These are phyloP conservation scores for Puccinia hordei DNA, from an alignment of 1,284 basidiomycete genomes.

Conservation along the genomic window DNA sequence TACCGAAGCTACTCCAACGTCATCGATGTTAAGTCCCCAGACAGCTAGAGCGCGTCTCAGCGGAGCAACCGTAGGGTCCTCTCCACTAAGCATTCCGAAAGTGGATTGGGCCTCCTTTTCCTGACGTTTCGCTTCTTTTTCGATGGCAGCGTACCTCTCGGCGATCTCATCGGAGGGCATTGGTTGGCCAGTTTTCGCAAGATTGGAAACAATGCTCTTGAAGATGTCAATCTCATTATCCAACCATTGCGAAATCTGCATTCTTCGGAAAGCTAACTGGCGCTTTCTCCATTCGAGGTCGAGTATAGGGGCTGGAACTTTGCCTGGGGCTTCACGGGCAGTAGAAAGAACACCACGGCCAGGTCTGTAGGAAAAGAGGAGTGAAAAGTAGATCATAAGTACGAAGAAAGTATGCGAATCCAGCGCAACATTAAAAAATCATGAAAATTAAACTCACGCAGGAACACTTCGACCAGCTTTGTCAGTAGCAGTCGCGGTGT, in stretches of 20 bases:
- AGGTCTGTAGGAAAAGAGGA: constrained; percentile 65
- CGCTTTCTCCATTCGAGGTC: constrained; percentile 82
- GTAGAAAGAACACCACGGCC: constrained; percentile 84
- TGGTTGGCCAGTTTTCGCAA: constrained; percentile 63
- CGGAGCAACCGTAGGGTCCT: constrained; percentile 80
- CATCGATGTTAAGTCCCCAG: constrained; percentile 90
- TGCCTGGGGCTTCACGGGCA: constrained; percentile 74
- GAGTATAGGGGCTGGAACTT: constrained; percentile 69
- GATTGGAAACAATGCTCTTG: constrained; percentile 72
- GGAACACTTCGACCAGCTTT: constrained; percentile 61
- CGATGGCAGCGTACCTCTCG: constrained; percentile 75
- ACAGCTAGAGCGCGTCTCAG: constrained; percentile 91
- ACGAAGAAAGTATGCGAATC: constrained; percentile 43
- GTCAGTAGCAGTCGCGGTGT: constrained; percentile 84
- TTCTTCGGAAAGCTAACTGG: constrained; percentile 87
- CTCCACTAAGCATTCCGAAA: constrained; percentile 91
- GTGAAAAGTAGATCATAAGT: background rate
- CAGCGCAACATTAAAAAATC: constrained; percentile 30
- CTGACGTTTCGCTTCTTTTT: constrained; percentile 82
- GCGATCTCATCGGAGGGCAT: constrained; percentile 72
- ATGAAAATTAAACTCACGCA: constrained; percentile 42
- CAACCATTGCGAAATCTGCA: constrained; percentile 90
- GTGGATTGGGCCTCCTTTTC: constrained; percentile 85
- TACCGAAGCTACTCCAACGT: constrained; percentile 66
- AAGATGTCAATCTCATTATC: constrained; percentile 81